Base-by-base conservation (phyloP, 371 early-diverging fungal species). In the Rhizopus stolonifer region DNA sequence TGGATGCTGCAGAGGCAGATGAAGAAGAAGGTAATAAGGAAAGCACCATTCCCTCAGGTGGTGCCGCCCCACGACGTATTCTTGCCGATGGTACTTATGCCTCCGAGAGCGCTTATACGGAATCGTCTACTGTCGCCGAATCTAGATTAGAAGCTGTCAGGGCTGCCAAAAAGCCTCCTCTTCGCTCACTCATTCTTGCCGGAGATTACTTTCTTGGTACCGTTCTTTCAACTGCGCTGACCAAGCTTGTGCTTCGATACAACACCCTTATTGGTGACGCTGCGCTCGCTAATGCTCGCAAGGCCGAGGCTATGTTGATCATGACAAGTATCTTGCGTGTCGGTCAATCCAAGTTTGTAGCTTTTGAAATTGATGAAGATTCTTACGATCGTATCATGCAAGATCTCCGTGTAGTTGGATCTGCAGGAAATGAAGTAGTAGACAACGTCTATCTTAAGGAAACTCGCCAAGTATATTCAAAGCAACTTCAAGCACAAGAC, bases 31-130 rank as follows among this genome's bases (percentile, higher is more conserved):
- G 59, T 14, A 50, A 57, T n/a, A 56, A 46, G 2, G 74, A 77
- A 29, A 62, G 65, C 2, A 34, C 64, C 18, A 61, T 64, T 40
- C 60, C 83, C 17, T 58, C 82, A 21, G 60, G 64, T 4, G 50
- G 68, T 22, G 62, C 84, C 23, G 79, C 87, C 8, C 71, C 84
- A 32, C 83, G 90, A 15, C 85, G 94, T 43, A 82, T 98, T 15
- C 80, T 96, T 44, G 89, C 97, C 3, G 98, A 98, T 74, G 98
- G 98, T 32, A 96, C 97, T 3, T 98, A 98, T 64, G 98, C 97
- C 3, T 92, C 95, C 9, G 96, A 98, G 72, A 91, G 88, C 57
- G 92, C 93, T 14, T 73, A 89, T 36, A 85, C 87, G 13, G 78
- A 80, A 2, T 62, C 67, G 10, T 44, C 64, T 14, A 62, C 71